Evolutionary conservation across 345 rosid genomes (phyloP).

Genomic region (Lumnitzera littorea): DNA sequence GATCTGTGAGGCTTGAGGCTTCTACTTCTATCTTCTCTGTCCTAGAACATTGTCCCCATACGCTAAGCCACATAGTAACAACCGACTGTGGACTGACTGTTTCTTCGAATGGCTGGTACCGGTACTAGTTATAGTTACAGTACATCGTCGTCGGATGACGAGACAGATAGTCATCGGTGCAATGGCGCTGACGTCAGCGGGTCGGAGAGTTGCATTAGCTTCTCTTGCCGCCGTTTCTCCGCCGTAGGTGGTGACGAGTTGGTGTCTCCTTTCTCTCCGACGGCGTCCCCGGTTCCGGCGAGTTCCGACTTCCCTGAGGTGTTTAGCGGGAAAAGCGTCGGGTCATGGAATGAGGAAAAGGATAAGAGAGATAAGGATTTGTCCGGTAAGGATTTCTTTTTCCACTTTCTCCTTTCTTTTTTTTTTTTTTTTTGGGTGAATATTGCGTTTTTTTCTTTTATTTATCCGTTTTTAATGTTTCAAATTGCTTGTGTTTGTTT

Average conservation of each 20-base stretch:
- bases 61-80: no score
- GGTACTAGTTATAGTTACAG: no score
- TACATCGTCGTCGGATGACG: no score
- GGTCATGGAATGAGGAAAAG: slow-evolving; percentile 45
- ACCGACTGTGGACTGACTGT: no score
- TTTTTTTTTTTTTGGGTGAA: no score
- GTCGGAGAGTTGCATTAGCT: slow-evolving; percentile 86
- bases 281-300: slow-evolving; percentile 40
- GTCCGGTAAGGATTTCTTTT: background rate
- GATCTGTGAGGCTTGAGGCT: no score
- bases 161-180: slow-evolving; percentile 3
- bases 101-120: no score
- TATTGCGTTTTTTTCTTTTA: no score
- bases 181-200: slow-evolving; percentile 94
- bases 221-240: slow-evolving; percentile 59
- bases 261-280: slow-evolving; percentile 16
- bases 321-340: slow-evolving; percentile 18
- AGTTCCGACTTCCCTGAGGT: slow-evolving; percentile 12
- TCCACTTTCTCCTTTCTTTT: background rate
- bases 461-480: no score
- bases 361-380: slow-evolving; percentile 60
- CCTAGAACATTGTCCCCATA: no score
- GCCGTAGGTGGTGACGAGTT: slow-evolving; percentile 62
- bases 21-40: no score
- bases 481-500: no score